Conservation (phyloP, 148 eudicot genomes). For the Arctostaphylos glauca region DNA sequence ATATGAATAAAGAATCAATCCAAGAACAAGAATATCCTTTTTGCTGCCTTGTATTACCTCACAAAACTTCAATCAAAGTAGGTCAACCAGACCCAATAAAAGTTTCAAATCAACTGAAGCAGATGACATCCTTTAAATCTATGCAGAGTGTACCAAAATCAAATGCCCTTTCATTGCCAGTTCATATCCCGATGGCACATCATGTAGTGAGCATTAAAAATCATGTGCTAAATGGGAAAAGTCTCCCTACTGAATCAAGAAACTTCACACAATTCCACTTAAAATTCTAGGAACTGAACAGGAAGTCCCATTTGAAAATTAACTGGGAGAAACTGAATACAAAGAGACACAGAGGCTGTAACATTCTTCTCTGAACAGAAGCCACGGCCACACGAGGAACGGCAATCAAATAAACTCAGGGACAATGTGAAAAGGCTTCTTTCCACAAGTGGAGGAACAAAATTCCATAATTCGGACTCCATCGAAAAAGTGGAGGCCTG, state of each 20-base stretch:
- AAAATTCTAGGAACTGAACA: neutral
- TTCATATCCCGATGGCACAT: neutral
- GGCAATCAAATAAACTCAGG: neutral
- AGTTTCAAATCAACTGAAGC: neutral
- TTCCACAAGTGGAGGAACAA: too few relatives aligned
- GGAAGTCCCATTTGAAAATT: neutral
- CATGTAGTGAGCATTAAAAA: neutral
- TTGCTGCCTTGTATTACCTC: neutral
- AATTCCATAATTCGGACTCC: too few relatives aligned
- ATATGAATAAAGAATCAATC: neutral
- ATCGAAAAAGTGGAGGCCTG: too few relatives aligned
- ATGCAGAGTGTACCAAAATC: neutral
- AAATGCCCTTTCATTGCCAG: neutral
- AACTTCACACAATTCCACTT: neutral
- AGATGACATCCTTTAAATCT: neutral
- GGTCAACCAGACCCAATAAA: neutral
- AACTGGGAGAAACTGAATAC: neutral
- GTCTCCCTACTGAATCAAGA: neutral
- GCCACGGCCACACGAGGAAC: neutral
- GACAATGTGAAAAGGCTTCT: too few relatives aligned
- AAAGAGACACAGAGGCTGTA: too few relatives aligned
- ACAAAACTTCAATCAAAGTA: neutral
- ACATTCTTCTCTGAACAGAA: neutral
- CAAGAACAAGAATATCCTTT: neutral
- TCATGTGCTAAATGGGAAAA: neutral